These are phyloP conservation scores for Tilletiopsis washingtonensis DNA, from an alignment of 1,284 basidiomycete genomes.

Conservation along the genomic window DNA sequence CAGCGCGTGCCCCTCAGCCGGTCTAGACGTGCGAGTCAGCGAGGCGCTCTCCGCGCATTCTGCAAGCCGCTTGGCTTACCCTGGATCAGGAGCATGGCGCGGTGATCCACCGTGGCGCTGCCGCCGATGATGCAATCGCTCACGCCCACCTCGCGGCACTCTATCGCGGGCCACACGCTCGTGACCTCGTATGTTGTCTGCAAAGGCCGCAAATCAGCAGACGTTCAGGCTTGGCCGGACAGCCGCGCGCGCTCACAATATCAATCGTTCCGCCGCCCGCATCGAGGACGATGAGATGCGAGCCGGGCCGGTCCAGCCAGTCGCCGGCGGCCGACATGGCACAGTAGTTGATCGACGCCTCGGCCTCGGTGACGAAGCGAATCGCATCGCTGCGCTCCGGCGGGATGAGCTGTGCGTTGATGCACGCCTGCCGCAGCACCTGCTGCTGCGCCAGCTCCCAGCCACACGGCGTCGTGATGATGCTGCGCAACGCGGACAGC, in stretches of 20 bases:
- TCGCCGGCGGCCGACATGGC: slow-evolving; percentile 8
- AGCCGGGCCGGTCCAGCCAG: slow-evolving; percentile 5
- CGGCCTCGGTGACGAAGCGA: slow-evolving; percentile 12
- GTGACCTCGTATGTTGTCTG: slow-evolving; percentile 10
- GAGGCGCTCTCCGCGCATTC: no score
- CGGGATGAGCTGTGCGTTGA: slow-evolving; percentile 11
- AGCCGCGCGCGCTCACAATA: no score
- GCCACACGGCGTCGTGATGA: slow-evolving; percentile 9
- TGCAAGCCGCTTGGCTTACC: neutral
- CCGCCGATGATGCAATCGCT: slow-evolving; percentile 12
- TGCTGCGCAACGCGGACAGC: neutral
- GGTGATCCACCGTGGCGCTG: slow-evolving; percentile 8
- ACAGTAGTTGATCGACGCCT: slow-evolving; percentile 9
- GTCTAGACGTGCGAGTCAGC: slow-evolving; percentile 1
- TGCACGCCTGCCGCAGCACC: slow-evolving; percentile 9
- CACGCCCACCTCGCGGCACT: slow-evolving; percentile 8
- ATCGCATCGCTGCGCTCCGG: slow-evolving; percentile 9
- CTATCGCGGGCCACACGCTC: slow-evolving; percentile 7
- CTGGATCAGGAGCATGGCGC: slow-evolving; percentile 9
- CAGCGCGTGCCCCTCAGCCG: slow-evolving; percentile 8
- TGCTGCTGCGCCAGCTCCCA: slow-evolving; percentile 12
- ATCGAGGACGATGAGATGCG: slow-evolving; percentile 7
- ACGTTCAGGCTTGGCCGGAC: no score
- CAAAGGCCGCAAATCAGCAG: no score
- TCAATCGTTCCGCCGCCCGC: slow-evolving; percentile 11